Evolutionary conservation across 169 alveolate genomes (phyloP).

Genomic region (Plasmodium gaboni): DNA sequence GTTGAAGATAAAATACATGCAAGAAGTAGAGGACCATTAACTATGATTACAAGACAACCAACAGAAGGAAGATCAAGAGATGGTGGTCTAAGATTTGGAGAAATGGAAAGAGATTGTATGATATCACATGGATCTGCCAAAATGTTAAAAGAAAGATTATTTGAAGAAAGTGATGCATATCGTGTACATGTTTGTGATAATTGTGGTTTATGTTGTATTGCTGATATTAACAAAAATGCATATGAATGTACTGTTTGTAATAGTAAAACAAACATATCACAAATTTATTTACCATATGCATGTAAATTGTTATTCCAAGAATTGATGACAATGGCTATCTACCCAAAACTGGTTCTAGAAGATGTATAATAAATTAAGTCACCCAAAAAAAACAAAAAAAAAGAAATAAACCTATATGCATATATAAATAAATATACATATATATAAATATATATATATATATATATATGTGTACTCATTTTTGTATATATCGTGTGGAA

Average conservation of each 20-base stretch:
- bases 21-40: constrained; percentile 99
- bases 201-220: constrained; percentile 97
- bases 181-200: constrained; percentile 98
- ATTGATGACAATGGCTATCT: constrained; percentile 98
- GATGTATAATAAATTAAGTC: constrained; percentile 22
- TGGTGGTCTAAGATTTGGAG: constrained; percentile 99
- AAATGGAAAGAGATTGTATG: constrained; percentile 99
- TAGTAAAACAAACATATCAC: constrained; percentile 92
- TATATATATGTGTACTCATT: too few relatives aligned
- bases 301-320: constrained; percentile 98
- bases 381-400: neutral
- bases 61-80: constrained; percentile 99
- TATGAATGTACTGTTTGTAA: constrained; percentile 95
- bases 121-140: constrained; percentile 99
- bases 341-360: constrained; percentile 93
- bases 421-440: neutral
- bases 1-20: constrained; percentile 99
- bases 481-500: too few relatives aligned
- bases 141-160: constrained; percentile 98
- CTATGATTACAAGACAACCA: constrained; percentile 99
- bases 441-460: neutral
- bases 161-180: constrained; percentile 98
- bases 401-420: neutral
- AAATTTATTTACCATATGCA: constrained; percentile 98
- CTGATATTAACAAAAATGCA: constrained; percentile 93